Base-by-base conservation (phyloP, 2,329 filamentous ascomycete genomes). In the Blastomyces gilchristii region DNA sequence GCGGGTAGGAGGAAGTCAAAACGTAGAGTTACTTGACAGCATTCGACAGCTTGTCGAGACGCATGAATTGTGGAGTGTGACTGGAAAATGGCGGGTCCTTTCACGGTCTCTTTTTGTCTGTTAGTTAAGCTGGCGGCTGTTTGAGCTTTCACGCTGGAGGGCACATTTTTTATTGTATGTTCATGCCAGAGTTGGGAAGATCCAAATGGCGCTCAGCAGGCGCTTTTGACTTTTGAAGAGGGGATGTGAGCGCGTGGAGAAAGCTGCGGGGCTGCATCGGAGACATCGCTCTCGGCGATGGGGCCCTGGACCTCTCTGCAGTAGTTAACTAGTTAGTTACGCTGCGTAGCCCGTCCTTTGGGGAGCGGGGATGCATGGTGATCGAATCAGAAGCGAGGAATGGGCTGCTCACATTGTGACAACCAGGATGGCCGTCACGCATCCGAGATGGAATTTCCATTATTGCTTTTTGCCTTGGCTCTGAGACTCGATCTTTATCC, bases 1-100 rank as follows among this genome's bases (percentile, higher is more conserved):
- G 57, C 43, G 43, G 25, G 41, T 49, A 43, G 28, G 18, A 47
- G 43, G 25, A 59, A 49, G 57, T 28, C 28, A 49, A 59, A 47
- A 37, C 11, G 22, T 9, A 16, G 2, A 43, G 22, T 14, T 18
- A 43, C 56, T 31, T 43, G 16, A 34, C 34, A 58, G 18, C 31
- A 39, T 7, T 45, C 9, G 39, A 56, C 16, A 28, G 54, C 12
- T 16, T 3, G 11, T 39, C 54, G n/a, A 43, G 37, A 47, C 16
- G 57, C 43, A 59, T 59, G 43, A 59, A 59, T 31, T 59, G 41
- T 59, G 39, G 57, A 59, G 43, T 49, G 28, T 49, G 57, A 49
- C 31, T 7, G 39, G 16, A 34, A 41, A 11, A 50, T 50, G 47
- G 47, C 12, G 22, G 18, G n/a, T 9, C 6, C 16, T 47, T 47